Conservation (phyloP, 352 stramenopile genomes). For the Phytophthora ramorum region DNA sequence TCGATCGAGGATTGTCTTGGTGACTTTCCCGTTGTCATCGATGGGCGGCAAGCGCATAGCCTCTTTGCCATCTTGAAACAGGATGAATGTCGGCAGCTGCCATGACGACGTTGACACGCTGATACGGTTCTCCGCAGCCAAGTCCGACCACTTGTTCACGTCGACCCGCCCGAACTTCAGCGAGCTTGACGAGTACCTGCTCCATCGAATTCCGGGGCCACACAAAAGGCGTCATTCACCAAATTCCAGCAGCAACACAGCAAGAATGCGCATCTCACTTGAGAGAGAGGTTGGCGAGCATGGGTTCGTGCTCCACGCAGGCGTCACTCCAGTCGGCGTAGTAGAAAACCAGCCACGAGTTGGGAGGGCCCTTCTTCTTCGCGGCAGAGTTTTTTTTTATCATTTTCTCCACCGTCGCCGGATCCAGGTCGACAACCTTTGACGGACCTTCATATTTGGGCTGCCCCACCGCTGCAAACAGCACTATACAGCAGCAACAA, state of each 20-base stretch:
- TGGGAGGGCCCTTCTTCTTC: conserved; percentile 34
- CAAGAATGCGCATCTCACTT: conserved; percentile 31
- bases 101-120: conserved; percentile 66
- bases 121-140: conserved; percentile 68
- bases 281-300: conserved; percentile 76
- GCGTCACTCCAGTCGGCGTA: conserved; percentile 79
- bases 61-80: conserved; percentile 76
- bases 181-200: conserved; percentile 54
- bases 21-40: conserved; percentile 57
- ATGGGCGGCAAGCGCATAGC: conserved; percentile 63
- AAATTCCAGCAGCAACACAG: neutral
- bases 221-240: conserved; percentile 11
- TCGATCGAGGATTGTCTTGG: conserved; percentile 68
- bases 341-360: conserved; percentile 79
- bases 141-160: conserved; percentile 66
- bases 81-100: conserved; percentile 75
- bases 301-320: conserved; percentile 76
- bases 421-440: conserved; percentile 58
- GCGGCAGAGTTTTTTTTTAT: conserved; percentile 44
- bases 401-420: conserved; percentile 54
- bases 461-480: conserved; percentile 68
- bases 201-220: neutral
- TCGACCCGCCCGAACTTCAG: conserved; percentile 76
- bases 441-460: conserved; percentile 70
- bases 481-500: conserved; percentile 37